Percentiles rank a stretch among this genome's conserved stretches.
Conservation (phyloP, 2,329 filamentous ascomycete species). For the Pseudogymnoascus sp. region DNA sequence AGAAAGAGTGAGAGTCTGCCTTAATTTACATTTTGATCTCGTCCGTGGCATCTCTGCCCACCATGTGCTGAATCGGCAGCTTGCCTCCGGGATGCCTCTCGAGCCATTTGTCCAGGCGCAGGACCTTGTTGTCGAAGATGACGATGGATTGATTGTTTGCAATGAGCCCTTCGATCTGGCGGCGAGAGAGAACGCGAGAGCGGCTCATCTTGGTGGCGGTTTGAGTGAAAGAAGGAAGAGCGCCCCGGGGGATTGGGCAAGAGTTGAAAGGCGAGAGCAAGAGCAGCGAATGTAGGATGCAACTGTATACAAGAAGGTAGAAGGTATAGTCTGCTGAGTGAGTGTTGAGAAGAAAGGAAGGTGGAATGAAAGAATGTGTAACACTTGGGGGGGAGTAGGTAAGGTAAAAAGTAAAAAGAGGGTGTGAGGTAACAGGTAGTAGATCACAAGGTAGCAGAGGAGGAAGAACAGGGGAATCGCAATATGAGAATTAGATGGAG, state of each 20-base stretch:
- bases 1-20: slow-evolving; percentile 12
- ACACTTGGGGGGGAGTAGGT: neutral
- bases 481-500: slow-evolving; percentile 8
- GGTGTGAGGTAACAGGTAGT: neutral
- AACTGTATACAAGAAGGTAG: neutral
- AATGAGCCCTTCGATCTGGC: slow-evolving; percentile 72
- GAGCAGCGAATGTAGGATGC: neutral
- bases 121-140: slow-evolving; percentile 69
- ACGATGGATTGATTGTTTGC: slow-evolving; percentile 71
- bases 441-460: slow-evolving; percentile 1
- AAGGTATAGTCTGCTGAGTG: neutral
- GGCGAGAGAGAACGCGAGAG: slow-evolving; percentile 39
- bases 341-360: neutral
- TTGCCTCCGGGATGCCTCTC: slow-evolving; percentile 87
- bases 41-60: slow-evolving; percentile 87
- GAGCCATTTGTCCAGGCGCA: slow-evolving; percentile 84
- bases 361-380: slow-evolving; percentile 1
- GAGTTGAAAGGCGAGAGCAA: neutral
- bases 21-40: slow-evolving; percentile 75
- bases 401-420: slow-evolving; percentile 2
- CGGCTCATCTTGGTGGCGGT: slow-evolving; percentile 10
- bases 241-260: neutral
- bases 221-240: neutral
- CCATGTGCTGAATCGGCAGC: slow-evolving; percentile 86
- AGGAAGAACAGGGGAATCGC: neutral